Conservation (phyloP, 1,284 basidiomycete genomes). For the Leccinum subrobustum region DNA sequence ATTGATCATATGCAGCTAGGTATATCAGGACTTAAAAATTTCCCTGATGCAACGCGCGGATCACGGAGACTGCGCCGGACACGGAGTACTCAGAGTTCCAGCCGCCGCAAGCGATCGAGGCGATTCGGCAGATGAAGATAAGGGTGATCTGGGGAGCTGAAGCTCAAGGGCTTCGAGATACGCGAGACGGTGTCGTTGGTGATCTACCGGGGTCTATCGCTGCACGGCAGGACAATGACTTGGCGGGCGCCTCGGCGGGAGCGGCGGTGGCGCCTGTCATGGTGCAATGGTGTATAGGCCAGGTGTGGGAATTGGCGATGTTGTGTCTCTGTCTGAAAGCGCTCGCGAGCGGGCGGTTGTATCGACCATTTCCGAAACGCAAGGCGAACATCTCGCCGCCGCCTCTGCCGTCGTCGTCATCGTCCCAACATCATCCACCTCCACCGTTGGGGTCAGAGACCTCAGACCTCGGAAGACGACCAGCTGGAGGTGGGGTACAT, state of each 20-base stretch:
- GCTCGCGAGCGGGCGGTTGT: conserved; percentile 66
- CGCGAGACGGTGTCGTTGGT: conserved; percentile 86
- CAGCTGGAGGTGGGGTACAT: too few species aligned
- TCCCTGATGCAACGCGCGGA: conserved; percentile 39
- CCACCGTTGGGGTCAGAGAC: conserved; percentile 24
- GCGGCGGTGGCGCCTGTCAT: conserved; percentile 7
- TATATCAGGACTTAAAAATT: too few species aligned
- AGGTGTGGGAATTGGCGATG: conserved; percentile 75
- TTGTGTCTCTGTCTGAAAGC: conserved; percentile 85
- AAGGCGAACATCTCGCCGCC: conserved; percentile 42
- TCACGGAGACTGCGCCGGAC: conserved; percentile 54
- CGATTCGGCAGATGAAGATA: conserved; percentile 75
- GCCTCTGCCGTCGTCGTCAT: not conserved
- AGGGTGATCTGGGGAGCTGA: conserved; percentile 81
- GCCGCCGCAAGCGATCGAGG: conserved; percentile 60
- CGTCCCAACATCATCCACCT: conserved; percentile 1
- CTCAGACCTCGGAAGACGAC: not conserved
- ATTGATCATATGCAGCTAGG: too few species aligned
- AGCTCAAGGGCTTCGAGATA: conserved; percentile 92
- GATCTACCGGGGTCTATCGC: conserved; percentile 81
- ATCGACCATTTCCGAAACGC: conserved; percentile 45
- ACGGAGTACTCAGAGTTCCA: conserved; percentile 60
- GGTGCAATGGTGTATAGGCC: conserved; percentile 55
- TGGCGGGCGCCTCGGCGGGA: conserved; percentile 32
- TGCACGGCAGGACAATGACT: conserved; percentile 69